These are phyloP conservation scores for Yamadazyma olivae DNA, from an alignment of 805 yeast genomes.

Conservation along the genomic window DNA sequence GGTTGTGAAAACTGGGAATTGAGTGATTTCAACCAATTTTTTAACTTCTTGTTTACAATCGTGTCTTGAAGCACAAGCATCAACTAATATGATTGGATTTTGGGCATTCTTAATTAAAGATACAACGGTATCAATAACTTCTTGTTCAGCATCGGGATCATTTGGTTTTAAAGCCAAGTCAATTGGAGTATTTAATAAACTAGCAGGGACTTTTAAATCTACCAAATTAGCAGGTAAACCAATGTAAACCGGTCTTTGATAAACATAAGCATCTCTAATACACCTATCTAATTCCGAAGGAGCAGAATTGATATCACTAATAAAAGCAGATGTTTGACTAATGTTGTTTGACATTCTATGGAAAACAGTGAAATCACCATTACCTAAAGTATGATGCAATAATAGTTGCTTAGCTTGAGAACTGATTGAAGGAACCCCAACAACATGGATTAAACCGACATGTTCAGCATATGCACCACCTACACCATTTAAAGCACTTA, in stretches of 20 bases:
- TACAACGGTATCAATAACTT: conserved; percentile 29
- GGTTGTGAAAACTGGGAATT: conserved; percentile 38
- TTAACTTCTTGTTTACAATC: conserved; percentile 31
- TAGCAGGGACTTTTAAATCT: conserved; percentile 33
- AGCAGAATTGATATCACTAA: conserved; percentile 31
- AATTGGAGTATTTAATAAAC: conserved; percentile 32
- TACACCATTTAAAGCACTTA: conserved; percentile 36
- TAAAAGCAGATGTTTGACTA: conserved; percentile 35
- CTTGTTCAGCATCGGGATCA: conserved; percentile 35
- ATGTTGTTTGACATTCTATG: conserved; percentile 39
- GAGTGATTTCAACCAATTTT: conserved; percentile 32
- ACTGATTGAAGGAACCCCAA: conserved; percentile 36
- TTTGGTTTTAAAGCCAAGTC: conserved; percentile 31
- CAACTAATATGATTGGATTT: conserved; percentile 37
- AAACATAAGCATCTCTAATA: conserved; percentile 34
- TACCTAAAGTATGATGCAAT: conserved; percentile 43
- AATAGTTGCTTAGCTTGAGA: conserved; percentile 41
- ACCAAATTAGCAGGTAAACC: conserved; percentile 40
- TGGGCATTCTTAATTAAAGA: conserved; percentile 22
- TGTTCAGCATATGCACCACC: conserved; percentile 43
- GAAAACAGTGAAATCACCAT: conserved; percentile 41
- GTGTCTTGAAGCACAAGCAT: conserved; percentile 41
- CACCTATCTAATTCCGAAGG: conserved; percentile 39
- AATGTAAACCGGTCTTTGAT: conserved; percentile 39
- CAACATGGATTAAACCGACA: conserved; percentile 38